A percentile compares a stretch with the other conserved stretches of the same genome.
Conservation (phyloP, 306 rosid genomes). For the Malus fusca region DNA sequence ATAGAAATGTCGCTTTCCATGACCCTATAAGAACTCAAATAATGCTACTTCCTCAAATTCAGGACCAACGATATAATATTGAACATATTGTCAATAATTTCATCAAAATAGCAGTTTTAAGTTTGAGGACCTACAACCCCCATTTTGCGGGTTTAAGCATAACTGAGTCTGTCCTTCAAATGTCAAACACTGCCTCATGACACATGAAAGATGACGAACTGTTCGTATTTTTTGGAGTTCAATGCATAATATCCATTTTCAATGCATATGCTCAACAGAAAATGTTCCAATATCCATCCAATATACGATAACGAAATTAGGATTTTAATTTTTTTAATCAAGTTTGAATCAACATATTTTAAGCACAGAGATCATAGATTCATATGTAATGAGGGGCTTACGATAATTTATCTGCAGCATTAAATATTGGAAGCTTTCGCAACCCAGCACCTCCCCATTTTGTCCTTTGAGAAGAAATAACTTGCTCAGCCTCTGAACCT, state of each 20-base stretch:
- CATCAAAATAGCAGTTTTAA: neutral
- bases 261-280: neutral
- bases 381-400: conserved; percentile 35
- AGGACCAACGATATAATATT: neutral
- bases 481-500: conserved; percentile 65
- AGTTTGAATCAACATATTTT: neutral
- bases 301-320: neutral
- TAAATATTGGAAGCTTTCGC: conserved; percentile 76
- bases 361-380: conserved; percentile 6
- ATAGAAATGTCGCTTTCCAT: neutral
- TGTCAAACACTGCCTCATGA: neutral
- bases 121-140: neutral
- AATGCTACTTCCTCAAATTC: neutral
- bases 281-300: neutral
- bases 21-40: neutral
- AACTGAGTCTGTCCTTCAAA: no score
- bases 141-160: neutral
- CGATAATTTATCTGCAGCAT: conserved; percentile 64
- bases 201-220: neutral
- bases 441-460: conserved; percentile 61
- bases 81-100: neutral
- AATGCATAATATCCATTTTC: neutral
- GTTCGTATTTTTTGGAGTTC: neutral
- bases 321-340: neutral
- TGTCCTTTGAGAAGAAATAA: conserved; percentile 43